phyloP scores from a whole-genome alignment of 2,329 filamentous ascomycete genomes.

The Bipolaris gigantea region DNA sequence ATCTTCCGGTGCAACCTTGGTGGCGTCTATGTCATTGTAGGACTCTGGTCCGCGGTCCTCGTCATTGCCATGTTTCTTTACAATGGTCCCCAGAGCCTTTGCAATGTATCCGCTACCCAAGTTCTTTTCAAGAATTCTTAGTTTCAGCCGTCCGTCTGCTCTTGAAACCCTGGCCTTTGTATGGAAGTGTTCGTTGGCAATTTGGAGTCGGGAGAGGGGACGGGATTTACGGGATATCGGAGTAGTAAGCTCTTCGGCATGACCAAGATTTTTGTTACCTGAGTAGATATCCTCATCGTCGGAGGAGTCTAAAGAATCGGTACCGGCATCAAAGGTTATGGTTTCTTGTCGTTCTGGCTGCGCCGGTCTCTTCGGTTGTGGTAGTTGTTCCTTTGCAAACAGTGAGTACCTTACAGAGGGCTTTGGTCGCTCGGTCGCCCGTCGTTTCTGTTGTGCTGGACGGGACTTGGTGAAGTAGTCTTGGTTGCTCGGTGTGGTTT shows the following conservation, averaged over 20 bases:
- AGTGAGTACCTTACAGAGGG: conserved; percentile 26
- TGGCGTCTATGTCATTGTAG: conserved; percentile 14
- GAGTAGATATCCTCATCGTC: conserved; percentile 28
- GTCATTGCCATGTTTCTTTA: conserved; percentile 58
- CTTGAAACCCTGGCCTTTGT: conserved; percentile 68
- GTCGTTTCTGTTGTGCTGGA: conserved; percentile 31
- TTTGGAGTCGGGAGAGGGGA: conserved; percentile 58
- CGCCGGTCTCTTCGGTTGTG: conserved; percentile 13
- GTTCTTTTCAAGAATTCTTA: conserved; percentile 69
- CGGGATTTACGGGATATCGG: conserved; percentile 13
- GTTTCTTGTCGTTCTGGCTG: conserved; percentile 27
- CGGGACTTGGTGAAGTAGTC: conserved; percentile 13
- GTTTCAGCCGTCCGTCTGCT: conserved; percentile 69
- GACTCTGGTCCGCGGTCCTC: conserved; percentile 36
- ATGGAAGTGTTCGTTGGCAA: conserved; percentile 66
- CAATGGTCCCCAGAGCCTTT: conserved; percentile 68
- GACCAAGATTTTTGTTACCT: conserved; percentile 22
- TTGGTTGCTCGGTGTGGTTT: not conserved
- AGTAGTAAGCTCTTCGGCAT: conserved; percentile 11
- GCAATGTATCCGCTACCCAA: conserved; percentile 71
- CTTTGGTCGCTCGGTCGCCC: conserved; percentile 37
- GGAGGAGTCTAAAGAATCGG: conserved; percentile 27
- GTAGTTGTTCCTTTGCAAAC: conserved; percentile 22
- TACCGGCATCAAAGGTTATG: conserved; percentile 37
- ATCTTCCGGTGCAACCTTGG: conserved; percentile 36